Evolutionary conservation across 768 basidiomycete genomes (phyloP).

Genomic region (Tricholomella constricta): DNA sequence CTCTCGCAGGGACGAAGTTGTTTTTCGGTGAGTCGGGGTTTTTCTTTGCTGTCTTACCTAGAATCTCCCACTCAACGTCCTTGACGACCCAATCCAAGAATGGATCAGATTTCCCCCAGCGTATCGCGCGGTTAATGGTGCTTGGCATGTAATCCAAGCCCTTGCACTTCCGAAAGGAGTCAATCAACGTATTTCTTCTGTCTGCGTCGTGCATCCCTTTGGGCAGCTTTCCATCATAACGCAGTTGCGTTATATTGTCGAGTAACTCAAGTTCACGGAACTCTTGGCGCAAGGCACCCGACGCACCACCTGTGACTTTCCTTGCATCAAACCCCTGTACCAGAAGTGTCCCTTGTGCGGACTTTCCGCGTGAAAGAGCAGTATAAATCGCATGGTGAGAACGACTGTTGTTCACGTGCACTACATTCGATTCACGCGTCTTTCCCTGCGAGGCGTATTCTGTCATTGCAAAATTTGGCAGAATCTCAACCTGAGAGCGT

Average conservation of each 20-base stretch:
- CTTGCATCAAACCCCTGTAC: conserved; percentile 24
- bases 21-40: neutral
- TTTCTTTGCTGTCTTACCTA: neutral
- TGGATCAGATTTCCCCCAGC: too few relatives aligned
- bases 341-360: conserved; percentile 24
- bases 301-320: conserved; percentile 26
- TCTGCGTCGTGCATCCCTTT: conserved; percentile 11
- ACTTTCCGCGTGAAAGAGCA: conserved; percentile 26
- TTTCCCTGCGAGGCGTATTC: conserved; percentile 22
- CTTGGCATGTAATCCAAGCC: conserved; percentile 21
- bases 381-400: conserved; percentile 30
- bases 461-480: too few relatives aligned
- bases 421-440: neutral
- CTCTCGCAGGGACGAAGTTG: conserved; percentile 1
- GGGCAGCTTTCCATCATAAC: conserved; percentile 21
- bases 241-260: conserved; percentile 32
- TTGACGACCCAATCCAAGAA: neutral
- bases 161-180: conserved; percentile 20
- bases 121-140: conserved; percentile 15
- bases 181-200: conserved; percentile 23
- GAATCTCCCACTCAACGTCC: neutral
- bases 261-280: conserved; percentile 35
- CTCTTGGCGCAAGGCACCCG: conserved; percentile 32
- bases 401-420: conserved; percentile 3
- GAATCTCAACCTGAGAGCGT: neutral